These are phyloP conservation scores for Amphicarpaea edgeworthii DNA, from an alignment of 306 rosid species.

Conservation along the genomic window DNA sequence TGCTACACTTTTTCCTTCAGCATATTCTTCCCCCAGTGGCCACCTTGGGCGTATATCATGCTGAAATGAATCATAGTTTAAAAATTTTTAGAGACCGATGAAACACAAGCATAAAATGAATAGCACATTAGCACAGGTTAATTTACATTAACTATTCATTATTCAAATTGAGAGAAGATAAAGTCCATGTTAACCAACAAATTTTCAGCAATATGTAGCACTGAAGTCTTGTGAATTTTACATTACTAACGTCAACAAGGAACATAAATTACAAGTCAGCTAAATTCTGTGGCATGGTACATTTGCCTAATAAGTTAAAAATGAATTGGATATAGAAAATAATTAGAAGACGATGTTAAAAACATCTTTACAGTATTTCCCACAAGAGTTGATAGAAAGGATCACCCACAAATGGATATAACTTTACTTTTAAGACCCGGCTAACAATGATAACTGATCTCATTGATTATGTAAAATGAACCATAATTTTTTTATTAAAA, in stretches of 20 bases:
- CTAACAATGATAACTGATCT: slow-evolving; percentile 20
- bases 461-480: slow-evolving; percentile 4
- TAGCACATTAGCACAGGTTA: background rate
- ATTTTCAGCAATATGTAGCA: slow-evolving; percentile 10
- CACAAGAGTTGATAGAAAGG: background rate
- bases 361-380: background rate
- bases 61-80: slow-evolving; percentile 48
- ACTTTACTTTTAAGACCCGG: background rate
- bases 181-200: slow-evolving; percentile 20
- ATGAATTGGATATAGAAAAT: background rate
- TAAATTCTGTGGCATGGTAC: background rate
- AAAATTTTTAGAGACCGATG: background rate
- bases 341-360: background rate
- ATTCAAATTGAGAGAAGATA: background rate
- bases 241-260: background rate
- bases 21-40: slow-evolving; percentile 92
- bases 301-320: background rate
- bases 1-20: slow-evolving; percentile 82
- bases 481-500: background rate
- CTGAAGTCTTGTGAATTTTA: background rate
- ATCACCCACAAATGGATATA: background rate
- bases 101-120: slow-evolving; percentile 11
- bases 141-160: too few species aligned
- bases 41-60: slow-evolving; percentile 92
- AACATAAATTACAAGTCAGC: background rate